Evolutionary conservation across 768 basidiomycete genomes (phyloP).

Genomic region (Lentinula raphanica): DNA sequence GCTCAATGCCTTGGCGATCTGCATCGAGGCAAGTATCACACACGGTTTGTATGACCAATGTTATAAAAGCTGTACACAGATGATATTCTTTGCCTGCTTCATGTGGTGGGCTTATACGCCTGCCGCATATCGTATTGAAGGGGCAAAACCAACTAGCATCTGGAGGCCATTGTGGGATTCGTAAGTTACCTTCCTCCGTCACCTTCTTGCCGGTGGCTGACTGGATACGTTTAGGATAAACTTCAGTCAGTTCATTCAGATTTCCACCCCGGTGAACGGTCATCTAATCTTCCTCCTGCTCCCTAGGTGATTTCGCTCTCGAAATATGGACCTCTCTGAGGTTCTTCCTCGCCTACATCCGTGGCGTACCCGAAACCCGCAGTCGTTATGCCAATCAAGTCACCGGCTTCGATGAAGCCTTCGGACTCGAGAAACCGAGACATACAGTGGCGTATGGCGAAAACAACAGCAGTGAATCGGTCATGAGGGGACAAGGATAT

Average conservation of each 20-base stretch:
- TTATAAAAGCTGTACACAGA: conserved; percentile 36
- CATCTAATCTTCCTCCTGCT: background rate
- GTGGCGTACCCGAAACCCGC: conserved; percentile 13
- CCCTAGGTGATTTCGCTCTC: conserved; percentile 45
- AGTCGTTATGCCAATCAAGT: background rate
- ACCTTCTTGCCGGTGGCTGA: background rate
- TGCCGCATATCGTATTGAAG: conserved; percentile 56
- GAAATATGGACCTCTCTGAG: conserved; percentile 49
- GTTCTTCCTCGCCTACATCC: conserved; percentile 42
- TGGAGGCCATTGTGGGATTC: conserved; percentile 73
- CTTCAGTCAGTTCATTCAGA: conserved; percentile 21
- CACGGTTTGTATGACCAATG: background rate
- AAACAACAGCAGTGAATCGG: conserved; percentile 9
- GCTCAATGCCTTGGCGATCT: conserved; percentile 73
- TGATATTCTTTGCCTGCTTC: conserved; percentile 72
- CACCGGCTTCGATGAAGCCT: conserved; percentile 18
- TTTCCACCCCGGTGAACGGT: background rate
- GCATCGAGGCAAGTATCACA: conserved; percentile 60
- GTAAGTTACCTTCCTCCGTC: conserved; percentile 30
- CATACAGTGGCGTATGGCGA: conserved; percentile 9
- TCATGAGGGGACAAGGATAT: background rate
- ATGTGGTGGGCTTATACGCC: conserved; percentile 85
- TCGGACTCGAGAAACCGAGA: conserved; percentile 19
- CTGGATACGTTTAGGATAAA: conserved; percentile 25
- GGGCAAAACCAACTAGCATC: conserved; percentile 44